Conservation (phyloP, 2,329 filamentous ascomycete genomes). For the Grosmannia penicillata region DNA sequence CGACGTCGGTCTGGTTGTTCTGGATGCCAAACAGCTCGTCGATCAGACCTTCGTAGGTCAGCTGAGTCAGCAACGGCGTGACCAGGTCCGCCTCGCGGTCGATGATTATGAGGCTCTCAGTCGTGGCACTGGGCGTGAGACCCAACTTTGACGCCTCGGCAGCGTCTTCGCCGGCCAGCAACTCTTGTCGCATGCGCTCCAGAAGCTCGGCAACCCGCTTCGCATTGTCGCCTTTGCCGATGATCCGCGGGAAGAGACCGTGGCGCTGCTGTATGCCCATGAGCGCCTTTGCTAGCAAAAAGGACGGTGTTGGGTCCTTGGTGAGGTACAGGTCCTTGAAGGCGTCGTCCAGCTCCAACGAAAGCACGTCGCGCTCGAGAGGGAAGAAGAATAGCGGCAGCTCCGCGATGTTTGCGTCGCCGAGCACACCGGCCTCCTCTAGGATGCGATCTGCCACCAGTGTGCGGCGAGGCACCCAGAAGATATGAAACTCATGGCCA, state of each 20-base stretch:
- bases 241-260: constrained; percentile 85
- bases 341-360: constrained; percentile 74
- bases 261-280: constrained; percentile 90
- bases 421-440: constrained; percentile 83
- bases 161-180: constrained; percentile 63
- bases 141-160: constrained; percentile 47
- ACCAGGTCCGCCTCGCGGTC: constrained; percentile 92
- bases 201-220: constrained; percentile 78
- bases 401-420: constrained; percentile 80
- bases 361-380: constrained; percentile 79
- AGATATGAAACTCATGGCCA: constrained; percentile 91
- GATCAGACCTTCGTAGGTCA: constrained; percentile 92
- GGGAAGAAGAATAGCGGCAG: constrained; percentile 83
- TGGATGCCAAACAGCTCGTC: constrained; percentile 88
- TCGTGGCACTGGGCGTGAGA: constrained; percentile 69
- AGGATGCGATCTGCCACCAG: constrained; percentile 81
- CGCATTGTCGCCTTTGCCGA: constrained; percentile 91
- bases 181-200: constrained; percentile 80
- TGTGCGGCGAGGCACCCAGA: constrained; percentile 89
- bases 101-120: constrained; percentile 86
- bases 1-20: constrained; percentile 85
- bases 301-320: constrained; percentile 84
- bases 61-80: constrained; percentile 78
- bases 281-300: constrained; percentile 74
- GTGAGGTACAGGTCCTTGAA: constrained; percentile 79